These are phyloP conservation scores for Kalmanozyma brasiliensis DNA, from an alignment of 1,284 basidiomycete genomes.

Conservation along the genomic window DNA sequence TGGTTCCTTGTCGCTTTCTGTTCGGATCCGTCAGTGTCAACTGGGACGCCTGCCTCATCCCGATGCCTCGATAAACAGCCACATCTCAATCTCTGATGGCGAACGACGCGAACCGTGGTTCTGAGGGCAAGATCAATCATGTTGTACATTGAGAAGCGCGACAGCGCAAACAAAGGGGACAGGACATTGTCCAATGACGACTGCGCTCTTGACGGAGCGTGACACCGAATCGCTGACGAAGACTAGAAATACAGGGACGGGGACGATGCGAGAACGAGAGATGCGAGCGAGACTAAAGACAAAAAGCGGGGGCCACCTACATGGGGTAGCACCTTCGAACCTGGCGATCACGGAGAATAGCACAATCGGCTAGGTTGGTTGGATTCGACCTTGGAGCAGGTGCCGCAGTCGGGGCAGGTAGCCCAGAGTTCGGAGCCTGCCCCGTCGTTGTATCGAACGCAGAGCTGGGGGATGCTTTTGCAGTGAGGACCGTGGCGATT, in stretches of 20 bases:
- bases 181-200: too few species aligned
- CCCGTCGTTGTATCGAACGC: conserved; percentile 51
- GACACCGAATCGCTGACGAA: not conserved
- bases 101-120: too few species aligned
- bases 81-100: too few species aligned
- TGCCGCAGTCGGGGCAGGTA: conserved; percentile 52
- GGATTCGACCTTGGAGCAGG: conserved; percentile 41
- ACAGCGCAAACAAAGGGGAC: not conserved
- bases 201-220: too few species aligned
- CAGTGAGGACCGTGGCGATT: conserved; percentile 49
- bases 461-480: conserved; percentile 59
- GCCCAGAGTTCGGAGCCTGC: conserved; percentile 56
- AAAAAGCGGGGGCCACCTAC: conserved; percentile 1
- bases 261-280: not conserved
- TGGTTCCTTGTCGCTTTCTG: too few species aligned
- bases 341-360: conserved; percentile 37
- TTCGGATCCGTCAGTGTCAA: too few species aligned
- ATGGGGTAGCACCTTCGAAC: conserved; percentile 22
- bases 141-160: too few species aligned
- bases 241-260: conserved; percentile 8
- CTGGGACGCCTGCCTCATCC: too few species aligned
- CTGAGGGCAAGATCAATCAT: too few species aligned
- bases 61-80: too few species aligned
- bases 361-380: conserved; percentile 27
- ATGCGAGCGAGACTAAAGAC: not conserved